Conservation (phyloP, 2,329 filamentous ascomycete species). For the Colletotrichum chlorophyti region DNA sequence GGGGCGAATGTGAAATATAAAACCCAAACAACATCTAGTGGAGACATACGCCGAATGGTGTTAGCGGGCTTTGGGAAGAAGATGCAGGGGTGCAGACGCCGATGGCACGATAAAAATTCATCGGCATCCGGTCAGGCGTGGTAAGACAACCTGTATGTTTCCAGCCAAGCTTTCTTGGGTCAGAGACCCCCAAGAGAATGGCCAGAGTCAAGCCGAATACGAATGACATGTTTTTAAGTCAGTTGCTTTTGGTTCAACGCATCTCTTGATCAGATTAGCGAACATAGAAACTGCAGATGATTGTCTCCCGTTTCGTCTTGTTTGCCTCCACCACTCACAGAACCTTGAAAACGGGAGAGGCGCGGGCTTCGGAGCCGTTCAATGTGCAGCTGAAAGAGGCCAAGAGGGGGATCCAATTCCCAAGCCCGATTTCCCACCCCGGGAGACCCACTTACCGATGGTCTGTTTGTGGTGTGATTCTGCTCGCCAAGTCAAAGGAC, state of each 20-base stretch:
- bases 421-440: conserved; percentile 11
- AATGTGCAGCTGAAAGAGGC: conserved; percentile 6
- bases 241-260: background rate
- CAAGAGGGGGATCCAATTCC: background rate
- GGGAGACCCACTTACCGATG: conserved; percentile 27
- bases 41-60: background rate
- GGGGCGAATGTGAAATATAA: background rate
- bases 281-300: conserved; percentile 10
- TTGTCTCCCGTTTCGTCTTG: background rate
- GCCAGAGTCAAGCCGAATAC: conserved; percentile 14
- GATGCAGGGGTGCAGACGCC: conserved; percentile 20
- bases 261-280: conserved; percentile 3
- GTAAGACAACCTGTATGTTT: conserved; percentile 19
- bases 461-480: conserved; percentile 27
- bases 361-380: background rate
- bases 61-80: conserved; percentile 22
- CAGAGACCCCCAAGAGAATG: background rate
- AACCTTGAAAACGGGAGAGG: background rate
- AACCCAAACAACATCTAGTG: conserved; percentile 1
- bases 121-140: conserved; percentile 22
- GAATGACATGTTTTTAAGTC: background rate
- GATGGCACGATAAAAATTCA: conserved; percentile 23
- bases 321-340: background rate
- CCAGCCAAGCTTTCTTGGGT: background rate
- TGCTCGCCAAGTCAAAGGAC: background rate